Percentiles rank a stretch among this genome's conserved stretches.
Conservation (phyloP, 345 rosid species). For the Linum trigynum region DNA sequence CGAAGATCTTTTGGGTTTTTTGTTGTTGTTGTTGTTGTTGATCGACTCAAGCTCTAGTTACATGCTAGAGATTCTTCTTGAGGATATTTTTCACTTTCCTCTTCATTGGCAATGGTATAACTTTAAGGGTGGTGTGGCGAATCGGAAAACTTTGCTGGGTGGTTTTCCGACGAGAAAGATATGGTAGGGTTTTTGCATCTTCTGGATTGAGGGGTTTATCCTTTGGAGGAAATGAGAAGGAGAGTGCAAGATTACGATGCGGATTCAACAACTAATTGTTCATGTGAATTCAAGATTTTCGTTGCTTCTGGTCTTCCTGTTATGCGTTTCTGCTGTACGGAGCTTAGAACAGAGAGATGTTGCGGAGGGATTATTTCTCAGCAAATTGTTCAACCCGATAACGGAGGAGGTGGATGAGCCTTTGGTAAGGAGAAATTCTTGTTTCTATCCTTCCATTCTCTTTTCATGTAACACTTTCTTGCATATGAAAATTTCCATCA, state of each 20-base stretch:
- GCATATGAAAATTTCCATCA: not conserved
- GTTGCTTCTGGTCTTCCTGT: slow-evolving; percentile 27
- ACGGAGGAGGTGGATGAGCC: slow-evolving; percentile 40
- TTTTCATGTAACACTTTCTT: not conserved
- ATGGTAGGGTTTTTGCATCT: slow-evolving; percentile 18
- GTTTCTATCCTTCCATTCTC: not conserved
- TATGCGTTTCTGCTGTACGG: slow-evolving; percentile 30
- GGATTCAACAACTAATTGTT: slow-evolving; percentile 27
- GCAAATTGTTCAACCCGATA: slow-evolving; percentile 36
- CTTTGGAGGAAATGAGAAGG: slow-evolving; percentile 32
- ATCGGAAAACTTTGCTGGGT: slow-evolving; percentile 9
- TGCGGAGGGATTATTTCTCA: slow-evolving; percentile 33
- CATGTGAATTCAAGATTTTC: slow-evolving; percentile 15
- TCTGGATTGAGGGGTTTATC: slow-evolving; percentile 16
- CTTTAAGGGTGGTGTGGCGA: not conserved
- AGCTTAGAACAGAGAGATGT: slow-evolving; percentile 28
- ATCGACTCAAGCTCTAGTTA: slow-evolving; percentile 9
- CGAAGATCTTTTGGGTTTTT: slow-evolving; percentile 15
- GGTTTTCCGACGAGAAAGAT: slow-evolving; percentile 4
- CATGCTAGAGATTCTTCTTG: not conserved
- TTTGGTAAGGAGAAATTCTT: slow-evolving; percentile 33
- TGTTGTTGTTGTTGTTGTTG: slow-evolving; percentile 11
- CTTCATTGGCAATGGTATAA: slow-evolving; percentile 2
- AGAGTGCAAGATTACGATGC: slow-evolving; percentile 12
- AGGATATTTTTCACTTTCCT: not conserved